Percentiles rank a stretch among this genome's conserved stretches.
phyloP scores from a whole-genome alignment of 2,329 filamentous ascomycete genomes.

The Colletotrichum tropicale region DNA sequence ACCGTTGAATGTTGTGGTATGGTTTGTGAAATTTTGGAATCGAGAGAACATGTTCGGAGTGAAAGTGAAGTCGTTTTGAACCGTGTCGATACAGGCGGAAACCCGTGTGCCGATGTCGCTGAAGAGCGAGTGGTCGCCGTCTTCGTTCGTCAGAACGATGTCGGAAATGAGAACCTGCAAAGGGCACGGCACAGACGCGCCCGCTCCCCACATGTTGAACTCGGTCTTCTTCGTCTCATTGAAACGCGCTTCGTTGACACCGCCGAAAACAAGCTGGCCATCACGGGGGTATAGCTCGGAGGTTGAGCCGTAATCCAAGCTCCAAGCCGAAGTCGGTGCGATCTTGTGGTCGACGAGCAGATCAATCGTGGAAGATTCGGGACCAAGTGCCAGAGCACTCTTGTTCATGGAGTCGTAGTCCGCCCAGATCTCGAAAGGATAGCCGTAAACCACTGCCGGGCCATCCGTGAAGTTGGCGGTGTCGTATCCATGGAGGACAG shows the following conservation, averaged over 20 bases:
- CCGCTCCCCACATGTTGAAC: constrained; percentile 17
- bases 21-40: constrained; percentile 6
- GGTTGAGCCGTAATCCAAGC: constrained; percentile 20
- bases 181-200: constrained; percentile 11
- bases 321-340: constrained; percentile 9
- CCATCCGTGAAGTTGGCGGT: constrained; percentile 19
- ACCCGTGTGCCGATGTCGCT: constrained; percentile 8
- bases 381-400: constrained; percentile 18
- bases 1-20: neutral
- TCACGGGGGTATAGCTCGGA: constrained; percentile 18
- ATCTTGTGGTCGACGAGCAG: constrained; percentile 6
- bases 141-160: constrained; percentile 17
- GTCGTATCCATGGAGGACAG: constrained; percentile 17
- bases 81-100: constrained; percentile 22
- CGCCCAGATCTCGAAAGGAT: constrained; percentile 23
- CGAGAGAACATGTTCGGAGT: constrained; percentile 17
- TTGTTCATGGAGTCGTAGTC: constrained; percentile 20
- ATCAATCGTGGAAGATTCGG: constrained; percentile 19
- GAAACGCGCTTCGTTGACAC: constrained; percentile 18
- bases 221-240: constrained; percentile 1
- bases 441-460: constrained; percentile 10
- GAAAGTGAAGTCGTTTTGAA: constrained; percentile 21
- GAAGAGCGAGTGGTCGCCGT: constrained; percentile 21
- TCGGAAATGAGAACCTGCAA: constrained; percentile 22
- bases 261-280: constrained; percentile 20